Percentiles rank a stretch among this genome's conserved stretches.
These are phyloP conservation scores for Metschnikowia colocasiae DNA, from an alignment of 805 yeast species.

Conservation along the genomic window DNA sequence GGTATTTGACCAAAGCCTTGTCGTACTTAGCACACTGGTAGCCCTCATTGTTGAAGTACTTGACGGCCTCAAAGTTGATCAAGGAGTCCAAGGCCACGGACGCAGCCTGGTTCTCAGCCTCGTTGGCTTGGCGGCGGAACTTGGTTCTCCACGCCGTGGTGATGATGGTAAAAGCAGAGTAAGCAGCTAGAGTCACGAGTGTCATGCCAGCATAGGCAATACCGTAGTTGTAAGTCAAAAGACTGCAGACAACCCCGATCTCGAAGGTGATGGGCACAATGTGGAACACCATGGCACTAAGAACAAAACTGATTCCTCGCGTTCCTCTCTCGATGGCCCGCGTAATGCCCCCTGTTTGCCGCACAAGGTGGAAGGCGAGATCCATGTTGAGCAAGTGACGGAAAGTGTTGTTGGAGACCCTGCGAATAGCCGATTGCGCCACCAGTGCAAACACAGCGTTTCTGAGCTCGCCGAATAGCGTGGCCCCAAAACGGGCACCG, in stretches of 20 bases:
- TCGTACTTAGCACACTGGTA: slow-evolving; percentile 81
- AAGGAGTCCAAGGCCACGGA: slow-evolving; percentile 90
- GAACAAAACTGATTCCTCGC: slow-evolving; percentile 90
- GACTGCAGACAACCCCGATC: slow-evolving; percentile 88
- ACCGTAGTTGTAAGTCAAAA: slow-evolving; percentile 91
- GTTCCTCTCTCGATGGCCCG: slow-evolving; percentile 98
- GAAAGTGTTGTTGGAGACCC: slow-evolving; percentile 86
- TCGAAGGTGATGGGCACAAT: slow-evolving; percentile 91
- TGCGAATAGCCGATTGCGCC: slow-evolving; percentile 88
- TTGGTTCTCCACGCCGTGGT: slow-evolving; percentile 97
- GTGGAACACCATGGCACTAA: slow-evolving; percentile 97
- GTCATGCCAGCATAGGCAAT: slow-evolving; percentile 85
- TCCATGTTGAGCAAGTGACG: slow-evolving; percentile 79
- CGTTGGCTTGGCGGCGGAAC: slow-evolving; percentile 81
- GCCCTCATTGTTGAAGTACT: slow-evolving; percentile 87
- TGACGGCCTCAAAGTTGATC: slow-evolving; percentile 91
- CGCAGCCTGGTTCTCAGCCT: slow-evolving; percentile 95
- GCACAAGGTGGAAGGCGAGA: slow-evolving; percentile 79
- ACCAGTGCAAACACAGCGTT: slow-evolving; percentile 95
- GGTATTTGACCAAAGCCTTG: slow-evolving; percentile 66
- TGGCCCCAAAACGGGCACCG: slow-evolving; percentile 90
- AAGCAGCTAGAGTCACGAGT: slow-evolving; percentile 80
- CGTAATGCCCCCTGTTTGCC: slow-evolving; percentile 95
- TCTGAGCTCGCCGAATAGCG: slow-evolving; percentile 87
- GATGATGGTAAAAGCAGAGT: slow-evolving; percentile 78